Evolutionary conservation across 1,284 basidiomycete genomes (phyloP), one percentile per base, ranked within the genome.

Genomic region (Sanghuangporus sanghuang): DNA sequence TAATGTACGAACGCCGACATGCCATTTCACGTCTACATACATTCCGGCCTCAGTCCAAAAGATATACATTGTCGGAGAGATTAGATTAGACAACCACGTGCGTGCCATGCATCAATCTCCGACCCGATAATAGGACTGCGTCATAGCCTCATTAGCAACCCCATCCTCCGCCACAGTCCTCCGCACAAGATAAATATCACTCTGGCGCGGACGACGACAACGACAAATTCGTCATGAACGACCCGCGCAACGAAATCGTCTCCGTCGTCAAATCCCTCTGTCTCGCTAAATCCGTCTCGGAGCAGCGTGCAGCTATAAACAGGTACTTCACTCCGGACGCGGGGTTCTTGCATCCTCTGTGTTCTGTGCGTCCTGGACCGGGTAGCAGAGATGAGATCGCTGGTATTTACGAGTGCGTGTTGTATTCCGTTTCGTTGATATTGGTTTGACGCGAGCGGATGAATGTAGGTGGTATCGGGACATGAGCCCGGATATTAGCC

Each of bases 391-490:
- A 83, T 11, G 70, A 71, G 9, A 72, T 86, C 16, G 73, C 85
- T 40, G 80, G 78, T 3, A 78, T 87, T 44, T 84, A 82, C 69
- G 82, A 84, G 82, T 84, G 54, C 40, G 74, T 63, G 23, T 27
- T 1, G 8, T 32, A 23, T 18, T 38, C 23, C 1, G 42, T 53
- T 42, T 42, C 3, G 44, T 39, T 18, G n/a, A 40, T 18, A 3
- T 40, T 5, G 39, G n/a, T 23, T 23, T 23, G 23, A 23, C 23
- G 23, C 23, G 23, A 23, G 1, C 2, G 23, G 23, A 23, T 3
- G 18, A 23, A 23, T 36, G 21, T 16, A 85, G 84, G 68, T 86
- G 83, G 82, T 85, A 86, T 71, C 80, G 83, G 54, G 74, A 86
- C 38, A 69, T 87, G 68, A 85, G 83, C 1, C 83, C 84, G 0